Conservation (phyloP, 768 basidiomycete species). For the Russula griseocarnosa region DNA sequence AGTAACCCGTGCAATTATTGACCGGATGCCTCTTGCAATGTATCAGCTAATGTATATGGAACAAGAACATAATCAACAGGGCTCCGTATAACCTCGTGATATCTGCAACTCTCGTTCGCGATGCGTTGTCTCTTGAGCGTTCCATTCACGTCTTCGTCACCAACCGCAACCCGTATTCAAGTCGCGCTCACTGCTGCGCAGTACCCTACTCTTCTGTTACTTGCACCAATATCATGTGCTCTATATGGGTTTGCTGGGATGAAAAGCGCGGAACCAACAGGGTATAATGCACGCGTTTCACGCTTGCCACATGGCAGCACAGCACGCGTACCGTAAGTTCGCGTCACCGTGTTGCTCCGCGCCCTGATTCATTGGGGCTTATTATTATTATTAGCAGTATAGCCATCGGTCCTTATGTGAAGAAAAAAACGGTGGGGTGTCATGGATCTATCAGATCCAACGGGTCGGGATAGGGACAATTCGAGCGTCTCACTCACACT, state of each 20-base stretch:
- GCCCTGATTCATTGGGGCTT: background rate
- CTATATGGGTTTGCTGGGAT: slow-evolving; percentile 43
- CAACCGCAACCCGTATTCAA: slow-evolving; percentile 40
- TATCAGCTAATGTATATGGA: background rate
- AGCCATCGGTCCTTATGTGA: slow-evolving; percentile 6
- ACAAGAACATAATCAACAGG: background rate
- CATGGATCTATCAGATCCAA: background rate
- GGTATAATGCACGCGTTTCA: slow-evolving; percentile 13
- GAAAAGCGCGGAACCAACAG: slow-evolving; percentile 34
- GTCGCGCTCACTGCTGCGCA: slow-evolving; percentile 37
- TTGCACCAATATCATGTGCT: slow-evolving; percentile 47
- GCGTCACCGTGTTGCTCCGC: background rate
- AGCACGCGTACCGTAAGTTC: slow-evolving; percentile 14
- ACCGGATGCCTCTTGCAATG: background rate
- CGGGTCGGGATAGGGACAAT: background rate
- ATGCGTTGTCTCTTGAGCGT: background rate
- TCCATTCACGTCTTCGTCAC: background rate
- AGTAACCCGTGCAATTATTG: too few relatives aligned
- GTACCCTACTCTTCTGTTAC: slow-evolving; percentile 41
- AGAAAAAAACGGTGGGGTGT: background rate
- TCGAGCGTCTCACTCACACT: background rate
- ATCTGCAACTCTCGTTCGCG: background rate
- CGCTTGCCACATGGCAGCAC: background rate
- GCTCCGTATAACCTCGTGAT: background rate
- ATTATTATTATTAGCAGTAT: background rate